Evolutionary conservation across 1,139 yeast genomes (phyloP).

Genomic region (Candida freyschussii): DNA sequence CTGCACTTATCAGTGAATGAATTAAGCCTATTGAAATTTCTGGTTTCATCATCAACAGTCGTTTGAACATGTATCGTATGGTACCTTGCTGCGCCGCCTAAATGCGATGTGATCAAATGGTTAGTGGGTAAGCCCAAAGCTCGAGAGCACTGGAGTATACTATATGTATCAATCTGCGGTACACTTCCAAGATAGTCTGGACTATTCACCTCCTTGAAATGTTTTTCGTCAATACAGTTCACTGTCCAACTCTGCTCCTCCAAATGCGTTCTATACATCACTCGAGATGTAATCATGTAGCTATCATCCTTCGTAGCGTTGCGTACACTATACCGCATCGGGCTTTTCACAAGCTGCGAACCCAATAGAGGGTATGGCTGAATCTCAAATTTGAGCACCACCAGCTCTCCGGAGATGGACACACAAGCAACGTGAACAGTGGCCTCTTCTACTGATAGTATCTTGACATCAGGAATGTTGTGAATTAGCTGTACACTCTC

Average conservation of each 20-base stretch:
- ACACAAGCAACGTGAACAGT: conserved; percentile 34
- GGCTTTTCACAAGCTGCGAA: no score
- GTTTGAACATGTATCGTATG: conserved; percentile 13
- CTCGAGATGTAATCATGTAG: conserved; percentile 9
- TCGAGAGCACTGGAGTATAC: conserved; percentile 35
- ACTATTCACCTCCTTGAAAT: conserved; percentile 47
- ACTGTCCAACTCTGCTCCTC: conserved; percentile 57
- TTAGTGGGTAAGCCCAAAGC: conserved; percentile 35
- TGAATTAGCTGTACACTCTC: conserved; percentile 43
- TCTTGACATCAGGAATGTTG: conserved; percentile 56
- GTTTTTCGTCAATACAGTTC: conserved; percentile 34
- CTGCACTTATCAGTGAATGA: conserved; percentile 13
- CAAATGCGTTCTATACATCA: conserved; percentile 31
- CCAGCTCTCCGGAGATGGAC: conserved; percentile 46
- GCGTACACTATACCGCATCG: no score
- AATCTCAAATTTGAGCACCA: conserved; percentile 34
- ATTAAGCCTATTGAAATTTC: conserved; percentile 5
- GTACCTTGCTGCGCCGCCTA: conserved; percentile 41
- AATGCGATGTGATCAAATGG: conserved; percentile 36
- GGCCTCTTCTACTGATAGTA: conserved; percentile 29
- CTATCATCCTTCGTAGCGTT: no score
- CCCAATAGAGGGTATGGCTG: no score
- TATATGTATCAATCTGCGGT: conserved; percentile 33
- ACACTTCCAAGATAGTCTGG: conserved; percentile 47
- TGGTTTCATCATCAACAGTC: conserved; percentile 3